phyloP scores from a whole-genome alignment of 352 stramenopile genomes.

The Elongisporangium prolatum region DNA sequence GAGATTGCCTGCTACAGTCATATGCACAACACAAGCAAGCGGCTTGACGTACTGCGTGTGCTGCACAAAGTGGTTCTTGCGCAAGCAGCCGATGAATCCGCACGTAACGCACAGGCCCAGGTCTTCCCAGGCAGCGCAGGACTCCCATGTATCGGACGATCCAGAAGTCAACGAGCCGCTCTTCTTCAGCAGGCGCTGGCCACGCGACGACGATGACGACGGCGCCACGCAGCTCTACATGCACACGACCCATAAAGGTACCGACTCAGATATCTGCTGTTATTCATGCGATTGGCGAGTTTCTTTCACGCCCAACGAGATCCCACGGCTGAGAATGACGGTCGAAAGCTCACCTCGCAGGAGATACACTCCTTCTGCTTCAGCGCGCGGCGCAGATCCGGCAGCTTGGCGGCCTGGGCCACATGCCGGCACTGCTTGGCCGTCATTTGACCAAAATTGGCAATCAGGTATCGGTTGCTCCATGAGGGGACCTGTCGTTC shows the following conservation, averaged over 20 bases:
- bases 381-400: constrained; percentile 48
- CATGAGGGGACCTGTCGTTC: background rate
- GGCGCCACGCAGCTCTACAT: constrained; percentile 19
- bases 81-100: constrained; percentile 54
- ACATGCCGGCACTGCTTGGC: constrained; percentile 58
- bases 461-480: background rate
- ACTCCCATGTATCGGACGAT: constrained; percentile 27
- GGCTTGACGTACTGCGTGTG: constrained; percentile 34
- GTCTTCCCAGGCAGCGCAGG: constrained; percentile 24
- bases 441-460: constrained; percentile 13
- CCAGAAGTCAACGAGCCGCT: background rate
- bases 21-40: background rate
- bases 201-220: background rate
- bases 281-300: background rate
- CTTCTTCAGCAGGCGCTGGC: background rate
- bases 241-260: background rate
- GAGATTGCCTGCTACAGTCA: background rate
- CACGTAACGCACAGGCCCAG: constrained; percentile 56
- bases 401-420: constrained; percentile 37
- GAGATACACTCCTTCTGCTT: constrained; percentile 34
- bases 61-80: constrained; percentile 40
- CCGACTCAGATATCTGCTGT: background rate
- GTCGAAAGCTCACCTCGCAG: constrained; percentile 27
- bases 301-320: background rate
- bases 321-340: background rate